Conservation (phyloP, 1,139 yeast species). For the Yamadazyma sp. region DNA sequence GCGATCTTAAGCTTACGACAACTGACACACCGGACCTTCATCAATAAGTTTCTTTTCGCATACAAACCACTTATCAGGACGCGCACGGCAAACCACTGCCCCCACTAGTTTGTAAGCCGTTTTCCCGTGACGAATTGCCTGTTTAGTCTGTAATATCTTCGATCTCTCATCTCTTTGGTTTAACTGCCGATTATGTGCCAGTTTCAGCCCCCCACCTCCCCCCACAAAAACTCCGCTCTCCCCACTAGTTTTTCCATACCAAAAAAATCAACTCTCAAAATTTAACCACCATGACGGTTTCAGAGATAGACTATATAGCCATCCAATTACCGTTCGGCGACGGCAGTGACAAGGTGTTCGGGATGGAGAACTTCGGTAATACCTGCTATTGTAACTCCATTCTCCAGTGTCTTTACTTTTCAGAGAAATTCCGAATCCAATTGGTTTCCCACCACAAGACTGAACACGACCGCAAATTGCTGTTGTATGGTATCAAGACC, state of each 20-base stretch:
- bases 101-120: too few relatives aligned
- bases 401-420: constrained; percentile 80
- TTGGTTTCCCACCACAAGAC: constrained; percentile 39
- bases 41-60: background rate
- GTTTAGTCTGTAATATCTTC: too few relatives aligned
- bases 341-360: constrained; percentile 75
- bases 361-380: constrained; percentile 93
- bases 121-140: too few relatives aligned
- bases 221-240: background rate
- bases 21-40: constrained; percentile 8
- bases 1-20: constrained; percentile 28
- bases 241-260: background rate
- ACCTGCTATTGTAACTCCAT: constrained; percentile 95
- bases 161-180: too few relatives aligned
- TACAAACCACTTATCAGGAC: too few relatives aligned
- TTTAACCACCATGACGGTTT: constrained; percentile 1
- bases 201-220: background rate
- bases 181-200: too few relatives aligned
- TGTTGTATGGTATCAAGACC: constrained; percentile 43
- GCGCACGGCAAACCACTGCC: too few relatives aligned
- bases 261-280: background rate
- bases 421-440: constrained; percentile 64
- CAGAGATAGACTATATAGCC: constrained; percentile 8
- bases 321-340: constrained; percentile 50
- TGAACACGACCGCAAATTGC: constrained; percentile 38